phyloP scores from a whole-genome alignment of 2,329 filamentous ascomycete species.

The Neonectria hederae region DNA sequence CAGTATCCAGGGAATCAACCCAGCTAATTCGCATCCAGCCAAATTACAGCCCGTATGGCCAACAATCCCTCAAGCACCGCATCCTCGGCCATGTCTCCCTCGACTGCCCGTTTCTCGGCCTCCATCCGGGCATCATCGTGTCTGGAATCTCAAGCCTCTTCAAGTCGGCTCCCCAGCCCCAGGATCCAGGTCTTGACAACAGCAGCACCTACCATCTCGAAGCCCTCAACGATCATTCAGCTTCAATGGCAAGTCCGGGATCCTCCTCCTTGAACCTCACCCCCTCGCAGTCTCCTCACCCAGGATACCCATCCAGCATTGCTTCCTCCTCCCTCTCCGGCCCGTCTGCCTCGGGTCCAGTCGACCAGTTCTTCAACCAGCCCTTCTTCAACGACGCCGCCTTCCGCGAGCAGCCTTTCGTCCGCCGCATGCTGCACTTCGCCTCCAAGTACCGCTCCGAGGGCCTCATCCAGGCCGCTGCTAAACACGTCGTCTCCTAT shows the following conservation, averaged over 20 bases:
- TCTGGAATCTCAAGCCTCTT: slow-evolving; percentile 85
- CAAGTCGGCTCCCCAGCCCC: slow-evolving; percentile 51
- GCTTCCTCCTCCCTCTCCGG: slow-evolving; percentile 24
- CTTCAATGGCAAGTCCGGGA: slow-evolving; percentile 23
- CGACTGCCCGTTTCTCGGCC: slow-evolving; percentile 86
- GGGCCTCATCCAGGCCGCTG: slow-evolving; percentile 74
- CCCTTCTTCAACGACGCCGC: slow-evolving; percentile 78
- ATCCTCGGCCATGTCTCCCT: slow-evolving; percentile 85
- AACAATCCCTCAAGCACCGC: slow-evolving; percentile 70
- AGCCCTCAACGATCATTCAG: slow-evolving; percentile 12
- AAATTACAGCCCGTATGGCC: slow-evolving; percentile 45
- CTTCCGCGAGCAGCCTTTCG: slow-evolving; percentile 74
- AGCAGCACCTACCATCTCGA: slow-evolving; percentile 7
- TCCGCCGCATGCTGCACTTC: slow-evolving; percentile 77
- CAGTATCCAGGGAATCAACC: not conserved
- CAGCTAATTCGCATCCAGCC: slow-evolving; percentile 41
- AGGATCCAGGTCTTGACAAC: slow-evolving; percentile 21
- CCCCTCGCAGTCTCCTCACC: slow-evolving; percentile 27
- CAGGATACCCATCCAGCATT: slow-evolving; percentile 30
- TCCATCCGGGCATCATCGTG: slow-evolving; percentile 88
- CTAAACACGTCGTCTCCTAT: slow-evolving; percentile 79
- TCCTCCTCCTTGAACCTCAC: slow-evolving; percentile 34
- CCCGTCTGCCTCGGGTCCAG: slow-evolving; percentile 17
- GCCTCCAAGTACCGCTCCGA: slow-evolving; percentile 80
- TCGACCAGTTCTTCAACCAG: slow-evolving; percentile 76